A percentile compares a stretch with the other conserved stretches of the same genome.
These are phyloP conservation scores for Vitis hybrid DNA, from an alignment of 177 flowering plant species.

Conservation along the genomic window DNA sequence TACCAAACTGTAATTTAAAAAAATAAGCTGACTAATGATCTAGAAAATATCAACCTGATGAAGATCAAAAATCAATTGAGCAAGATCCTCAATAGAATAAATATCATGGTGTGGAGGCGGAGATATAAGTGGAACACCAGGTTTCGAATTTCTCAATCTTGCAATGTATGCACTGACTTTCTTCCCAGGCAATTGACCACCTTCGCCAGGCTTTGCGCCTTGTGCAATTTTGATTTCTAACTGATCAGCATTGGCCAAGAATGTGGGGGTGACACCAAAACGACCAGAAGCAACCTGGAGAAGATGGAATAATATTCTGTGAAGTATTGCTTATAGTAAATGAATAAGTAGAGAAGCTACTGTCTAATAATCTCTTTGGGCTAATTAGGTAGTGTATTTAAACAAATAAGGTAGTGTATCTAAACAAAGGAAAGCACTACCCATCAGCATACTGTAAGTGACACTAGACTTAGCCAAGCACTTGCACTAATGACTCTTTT, in stretches of 20 bases:
- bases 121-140: constrained; percentile 99
- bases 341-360: neutral
- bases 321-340: neutral
- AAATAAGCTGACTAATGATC: constrained; percentile 4
- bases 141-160: constrained; percentile 92
- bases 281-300: constrained; percentile 99
- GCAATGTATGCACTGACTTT: constrained; percentile 99
- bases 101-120: constrained; percentile 99
- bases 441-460: too few relatives aligned
- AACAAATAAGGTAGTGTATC: too few relatives aligned
- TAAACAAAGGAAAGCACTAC: too few relatives aligned
- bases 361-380: too few relatives aligned
- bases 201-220: constrained; percentile 99
- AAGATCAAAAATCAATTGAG: constrained; percentile 94
- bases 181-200: constrained; percentile 98
- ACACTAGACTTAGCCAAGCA: too few relatives aligned
- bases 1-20: neutral
- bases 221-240: constrained; percentile 98
- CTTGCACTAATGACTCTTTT: too few relatives aligned
- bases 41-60: constrained; percentile 73
- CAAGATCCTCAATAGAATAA: constrained; percentile 98
- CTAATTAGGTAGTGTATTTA: too few relatives aligned
- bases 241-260: constrained; percentile 95
- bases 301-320: constrained; percentile 2
- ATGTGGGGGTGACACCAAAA: constrained; percentile 99